A percentile compares a stretch with the other conserved stretches of the same genome.
These are phyloP conservation scores for Antarctomyces pellizariae DNA, from an alignment of 495 filamentous ascomycete genomes.

Conservation along the genomic window DNA sequence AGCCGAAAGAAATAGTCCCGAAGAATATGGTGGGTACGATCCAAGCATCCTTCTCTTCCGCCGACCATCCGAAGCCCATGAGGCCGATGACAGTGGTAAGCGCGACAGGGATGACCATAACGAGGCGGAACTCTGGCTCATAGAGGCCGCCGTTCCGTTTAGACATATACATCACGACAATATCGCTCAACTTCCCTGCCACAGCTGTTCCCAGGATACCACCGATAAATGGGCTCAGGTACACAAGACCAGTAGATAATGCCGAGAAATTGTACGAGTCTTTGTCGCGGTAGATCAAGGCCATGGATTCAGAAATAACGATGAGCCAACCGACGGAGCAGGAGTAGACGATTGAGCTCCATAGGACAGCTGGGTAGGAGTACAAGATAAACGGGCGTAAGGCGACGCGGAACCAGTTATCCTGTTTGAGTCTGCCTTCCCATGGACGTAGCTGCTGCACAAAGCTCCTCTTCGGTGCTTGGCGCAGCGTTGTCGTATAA, in stretches of 20 bases:
- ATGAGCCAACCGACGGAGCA: conserved; percentile 92
- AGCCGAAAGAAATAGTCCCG: conserved; percentile 80
- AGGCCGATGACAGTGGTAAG: conserved; percentile 63
- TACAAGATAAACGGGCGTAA: conserved; percentile 66
- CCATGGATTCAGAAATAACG: conserved; percentile 71
- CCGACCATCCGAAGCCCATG: conserved; percentile 89
- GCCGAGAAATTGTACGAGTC: conserved; percentile 55
- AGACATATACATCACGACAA: conserved; percentile 58
- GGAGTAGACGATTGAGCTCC: conserved; percentile 70
- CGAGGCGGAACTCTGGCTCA: conserved; percentile 82
- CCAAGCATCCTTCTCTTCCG: conserved; percentile 48
- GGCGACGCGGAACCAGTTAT: conserved; percentile 57
- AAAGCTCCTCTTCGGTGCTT: conserved; percentile 40
- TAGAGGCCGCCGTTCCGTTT: conserved; percentile 78
- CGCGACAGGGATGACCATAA: conserved; percentile 71
- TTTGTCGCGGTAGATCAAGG: conserved; percentile 44
- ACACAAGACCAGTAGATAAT: conserved; percentile 63
- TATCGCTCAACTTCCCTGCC: conserved; percentile 70
- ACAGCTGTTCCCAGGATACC: conserved; percentile 77
- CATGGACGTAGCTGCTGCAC: conserved; percentile 43
- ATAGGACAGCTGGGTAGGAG: conserved; percentile 72
- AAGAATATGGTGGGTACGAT: conserved; percentile 90
- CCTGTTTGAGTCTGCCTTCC: conserved; percentile 53
- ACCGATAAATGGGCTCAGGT: conserved; percentile 75
- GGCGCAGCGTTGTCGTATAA: conserved; percentile 37